Evolutionary conservation across 495 filamentous ascomycete genomes (phyloP).

Genomic region (Aspergillus asperescens): DNA sequence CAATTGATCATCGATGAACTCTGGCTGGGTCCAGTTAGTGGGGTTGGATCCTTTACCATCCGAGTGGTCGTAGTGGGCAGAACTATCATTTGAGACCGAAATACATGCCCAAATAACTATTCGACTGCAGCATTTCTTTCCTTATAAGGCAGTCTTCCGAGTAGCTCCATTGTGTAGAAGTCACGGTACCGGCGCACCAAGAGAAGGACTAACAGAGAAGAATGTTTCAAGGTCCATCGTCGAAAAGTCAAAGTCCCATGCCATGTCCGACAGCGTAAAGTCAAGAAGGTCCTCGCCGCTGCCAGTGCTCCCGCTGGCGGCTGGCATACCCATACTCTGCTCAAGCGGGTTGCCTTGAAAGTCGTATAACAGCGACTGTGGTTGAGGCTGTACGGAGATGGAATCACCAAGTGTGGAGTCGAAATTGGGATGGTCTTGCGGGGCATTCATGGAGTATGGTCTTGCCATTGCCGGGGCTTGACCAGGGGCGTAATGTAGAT

Average conservation of each 20-base stretch:
- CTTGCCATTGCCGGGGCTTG: background rate
- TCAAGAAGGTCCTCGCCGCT: constrained; percentile 37
- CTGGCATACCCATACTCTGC: constrained; percentile 20
- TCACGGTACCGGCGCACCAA: constrained; percentile 11
- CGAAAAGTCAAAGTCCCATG: constrained; percentile 45
- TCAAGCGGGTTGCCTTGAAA: constrained; percentile 25
- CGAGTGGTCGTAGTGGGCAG: too few species aligned
- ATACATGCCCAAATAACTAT: too few species aligned
- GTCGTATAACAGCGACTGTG: constrained; percentile 12
- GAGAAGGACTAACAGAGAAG: constrained; percentile 32
- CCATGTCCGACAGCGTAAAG: constrained; percentile 42
- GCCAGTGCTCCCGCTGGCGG: constrained; percentile 20
- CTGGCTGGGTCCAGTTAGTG: too few species aligned
- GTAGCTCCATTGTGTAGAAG: too few species aligned
- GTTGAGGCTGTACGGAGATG: background rate
- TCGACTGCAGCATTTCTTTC: too few species aligned
- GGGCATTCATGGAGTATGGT: background rate
- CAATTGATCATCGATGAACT: too few species aligned
- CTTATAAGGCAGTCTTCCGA: too few species aligned
- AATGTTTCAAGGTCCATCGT: constrained; percentile 44
- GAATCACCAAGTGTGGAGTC: background rate
- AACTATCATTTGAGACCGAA: too few species aligned
- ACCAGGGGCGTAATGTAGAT: background rate
- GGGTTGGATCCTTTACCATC: too few species aligned
- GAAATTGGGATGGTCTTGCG: background rate